A percentile compares a stretch with the other conserved stretches of the same genome.
phyloP scores from a whole-genome alignment of 1,284 basidiomycete species.

The Malassezia nana region DNA sequence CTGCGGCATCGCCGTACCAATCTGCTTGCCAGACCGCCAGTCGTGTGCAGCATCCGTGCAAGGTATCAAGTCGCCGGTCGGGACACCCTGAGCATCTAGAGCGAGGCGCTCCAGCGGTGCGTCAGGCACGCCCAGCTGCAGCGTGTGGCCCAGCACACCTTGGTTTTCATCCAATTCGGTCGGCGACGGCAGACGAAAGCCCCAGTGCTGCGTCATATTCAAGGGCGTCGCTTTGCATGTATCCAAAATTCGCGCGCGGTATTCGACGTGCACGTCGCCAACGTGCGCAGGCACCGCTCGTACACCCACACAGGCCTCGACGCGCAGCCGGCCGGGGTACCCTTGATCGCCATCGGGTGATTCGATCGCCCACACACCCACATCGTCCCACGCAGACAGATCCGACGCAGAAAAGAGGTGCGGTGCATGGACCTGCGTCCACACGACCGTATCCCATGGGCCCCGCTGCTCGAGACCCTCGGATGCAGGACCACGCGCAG shows the following conservation, averaged over 20 bases:
- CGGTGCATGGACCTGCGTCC: constrained; percentile 19
- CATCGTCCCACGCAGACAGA: background rate
- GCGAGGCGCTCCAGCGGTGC: constrained; percentile 26
- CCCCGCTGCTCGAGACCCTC: constrained; percentile 23
- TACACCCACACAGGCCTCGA: constrained; percentile 32
- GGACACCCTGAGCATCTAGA: constrained; percentile 22
- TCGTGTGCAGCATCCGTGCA: constrained; percentile 17
- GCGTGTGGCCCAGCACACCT: constrained; percentile 25
- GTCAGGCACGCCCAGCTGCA: constrained; percentile 20
- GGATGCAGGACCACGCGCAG: constrained; percentile 15
- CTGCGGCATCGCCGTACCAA: constrained; percentile 19
- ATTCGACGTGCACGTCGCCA: constrained; percentile 24
- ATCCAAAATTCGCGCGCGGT: constrained; percentile 27
- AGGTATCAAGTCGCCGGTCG: constrained; percentile 25
- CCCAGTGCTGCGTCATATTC: constrained; percentile 46
- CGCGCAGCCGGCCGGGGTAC: constrained; percentile 29
- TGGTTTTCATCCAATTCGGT: background rate
- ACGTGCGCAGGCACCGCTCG: constrained; percentile 10
- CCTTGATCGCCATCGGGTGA: constrained; percentile 34
- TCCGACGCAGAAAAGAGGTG: background rate
- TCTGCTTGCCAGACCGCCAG: constrained; percentile 23
- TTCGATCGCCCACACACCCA: constrained; percentile 25
- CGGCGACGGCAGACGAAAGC: constrained; percentile 34
- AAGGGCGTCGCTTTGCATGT: constrained; percentile 25
- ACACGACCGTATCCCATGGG: constrained; percentile 35